Evolutionary conservation across 768 basidiomycete species (phyloP).

Genomic region (Zangia roseola): DNA sequence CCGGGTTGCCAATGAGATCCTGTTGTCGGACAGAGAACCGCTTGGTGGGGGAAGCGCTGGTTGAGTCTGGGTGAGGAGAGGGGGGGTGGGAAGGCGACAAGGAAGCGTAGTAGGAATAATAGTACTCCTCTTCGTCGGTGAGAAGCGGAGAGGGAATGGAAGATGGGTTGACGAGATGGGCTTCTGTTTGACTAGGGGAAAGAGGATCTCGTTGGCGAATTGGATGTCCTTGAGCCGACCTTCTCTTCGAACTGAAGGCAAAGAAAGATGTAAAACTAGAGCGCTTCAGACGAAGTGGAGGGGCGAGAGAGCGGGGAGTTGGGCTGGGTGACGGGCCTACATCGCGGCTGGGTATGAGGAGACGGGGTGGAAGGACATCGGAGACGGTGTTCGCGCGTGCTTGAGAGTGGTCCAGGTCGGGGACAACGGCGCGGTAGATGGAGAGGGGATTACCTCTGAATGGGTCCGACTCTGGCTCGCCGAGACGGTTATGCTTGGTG

Average conservation of each 20-base stretch:
- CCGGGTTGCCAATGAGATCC: constrained; percentile 12
- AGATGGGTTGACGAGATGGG: constrained; percentile 10
- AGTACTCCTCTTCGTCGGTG: constrained; percentile 45
- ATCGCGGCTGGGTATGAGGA: constrained; percentile 51
- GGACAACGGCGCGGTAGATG: constrained; percentile 32
- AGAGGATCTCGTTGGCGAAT: constrained; percentile 7
- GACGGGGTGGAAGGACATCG: constrained; percentile 39
- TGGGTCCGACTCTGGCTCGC: constrained; percentile 35
- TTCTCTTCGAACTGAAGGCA: constrained; percentile 28
- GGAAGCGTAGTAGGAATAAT: constrained; percentile 51
- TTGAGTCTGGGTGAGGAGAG: constrained; percentile 15
- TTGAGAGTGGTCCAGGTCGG: constrained; percentile 12
- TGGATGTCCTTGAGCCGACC: constrained; percentile 16
- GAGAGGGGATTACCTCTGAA: constrained; percentile 28
- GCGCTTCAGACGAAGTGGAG: constrained; percentile 35
- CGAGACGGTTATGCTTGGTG: constrained; percentile 35
- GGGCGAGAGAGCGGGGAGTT: constrained; percentile 16
- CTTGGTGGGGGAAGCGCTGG: constrained; percentile 14
- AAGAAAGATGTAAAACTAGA: constrained; percentile 39
- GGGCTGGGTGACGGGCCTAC: constrained; percentile 63
- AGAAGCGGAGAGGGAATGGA: constrained; percentile 21
- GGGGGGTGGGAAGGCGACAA: constrained; percentile 18
- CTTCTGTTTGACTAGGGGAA: constrained; percentile 1
- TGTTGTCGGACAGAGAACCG: constrained; percentile 19
- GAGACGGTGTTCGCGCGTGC: constrained; percentile 32